Evolutionary conservation across 345 rosid genomes (phyloP).

Genomic region (Eucalyptus erythrocorys): DNA sequence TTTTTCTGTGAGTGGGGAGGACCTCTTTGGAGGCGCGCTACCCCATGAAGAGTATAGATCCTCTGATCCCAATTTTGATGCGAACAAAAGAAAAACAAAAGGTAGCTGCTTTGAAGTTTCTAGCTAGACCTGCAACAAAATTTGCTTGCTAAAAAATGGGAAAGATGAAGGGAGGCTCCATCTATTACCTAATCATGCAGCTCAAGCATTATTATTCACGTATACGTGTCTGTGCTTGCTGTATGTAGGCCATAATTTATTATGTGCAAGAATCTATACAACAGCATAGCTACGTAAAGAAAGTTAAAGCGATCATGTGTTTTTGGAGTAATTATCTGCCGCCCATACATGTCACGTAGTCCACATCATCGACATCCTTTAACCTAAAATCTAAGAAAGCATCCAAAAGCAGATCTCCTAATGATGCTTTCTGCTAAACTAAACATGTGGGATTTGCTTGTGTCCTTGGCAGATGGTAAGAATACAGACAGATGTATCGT

Average conservation of each 20-base stretch:
- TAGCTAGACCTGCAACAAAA: neutral
- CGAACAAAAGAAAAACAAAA: neutral
- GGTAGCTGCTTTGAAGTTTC: neutral
- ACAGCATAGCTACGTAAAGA: neutral
- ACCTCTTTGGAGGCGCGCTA: neutral
- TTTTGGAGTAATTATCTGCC: neutral
- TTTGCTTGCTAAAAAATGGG: neutral
- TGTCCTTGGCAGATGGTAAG: neutral
- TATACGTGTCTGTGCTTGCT: neutral
- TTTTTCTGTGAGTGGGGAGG: neutral
- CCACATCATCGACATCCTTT: neutral
- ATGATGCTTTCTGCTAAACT: neutral
- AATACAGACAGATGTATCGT: neutral
- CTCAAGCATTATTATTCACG: neutral
- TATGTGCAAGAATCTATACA: neutral
- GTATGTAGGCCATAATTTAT: neutral
- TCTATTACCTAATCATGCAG: neutral
- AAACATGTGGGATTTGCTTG: neutral
- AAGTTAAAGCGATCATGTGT: neutral
- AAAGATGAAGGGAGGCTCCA: neutral
- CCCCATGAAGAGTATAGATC: neutral
- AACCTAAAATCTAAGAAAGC: neutral
- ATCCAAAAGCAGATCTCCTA: neutral
- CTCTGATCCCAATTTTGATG: neutral
- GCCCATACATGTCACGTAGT: neutral